phyloP scores from a whole-genome alignment of 805 yeast genomes.

The Wickerhamiella kurtzmanii region DNA sequence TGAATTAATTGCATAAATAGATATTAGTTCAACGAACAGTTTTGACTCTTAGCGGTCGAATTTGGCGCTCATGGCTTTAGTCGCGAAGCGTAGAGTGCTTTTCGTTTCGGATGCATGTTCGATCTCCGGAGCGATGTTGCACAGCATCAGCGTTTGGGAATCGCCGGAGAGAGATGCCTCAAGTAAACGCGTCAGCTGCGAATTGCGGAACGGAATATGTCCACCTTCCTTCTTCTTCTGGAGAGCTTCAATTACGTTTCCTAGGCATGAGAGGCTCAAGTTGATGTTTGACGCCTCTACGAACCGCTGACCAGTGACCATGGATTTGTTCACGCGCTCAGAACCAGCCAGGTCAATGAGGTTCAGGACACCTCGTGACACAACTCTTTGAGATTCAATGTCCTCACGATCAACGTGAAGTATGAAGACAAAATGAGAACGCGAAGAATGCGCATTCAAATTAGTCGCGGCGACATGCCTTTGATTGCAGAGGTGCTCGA shows the following conservation, averaged over 20 bases:
- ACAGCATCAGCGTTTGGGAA: constrained; percentile 88
- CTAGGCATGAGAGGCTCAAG: constrained; percentile 72
- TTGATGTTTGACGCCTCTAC: constrained; percentile 83
- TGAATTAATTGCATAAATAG: too few species aligned
- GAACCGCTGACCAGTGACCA: constrained; percentile 65
- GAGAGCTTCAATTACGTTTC: constrained; percentile 74
- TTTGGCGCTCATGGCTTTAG: constrained; percentile 28
- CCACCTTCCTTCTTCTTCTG: constrained; percentile 28
- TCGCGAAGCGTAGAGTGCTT: constrained; percentile 79
- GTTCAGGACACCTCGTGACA: constrained; percentile 48
- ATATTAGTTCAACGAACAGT: too few species aligned
- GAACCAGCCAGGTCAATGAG: constrained; percentile 90
- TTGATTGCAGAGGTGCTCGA: constrained; percentile 43
- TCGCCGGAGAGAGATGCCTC: constrained; percentile 75
- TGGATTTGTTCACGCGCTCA: constrained; percentile 64
- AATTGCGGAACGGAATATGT: constrained; percentile 57
- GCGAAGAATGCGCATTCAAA: constrained; percentile 71
- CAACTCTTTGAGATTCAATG: constrained; percentile 32
- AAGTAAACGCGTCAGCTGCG: constrained; percentile 66
- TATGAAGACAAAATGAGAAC: constrained; percentile 79
- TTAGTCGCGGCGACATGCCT: constrained; percentile 73
- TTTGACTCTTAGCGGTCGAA: constrained; percentile 1
- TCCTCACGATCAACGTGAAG: constrained; percentile 31
- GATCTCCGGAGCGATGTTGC: constrained; percentile 59
- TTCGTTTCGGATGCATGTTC: constrained; percentile 61